Evolutionary conservation across 257 asterid species (phyloP), one percentile per base, ranked within the genome.

Genomic region (Nicotiana benthamiana): DNA sequence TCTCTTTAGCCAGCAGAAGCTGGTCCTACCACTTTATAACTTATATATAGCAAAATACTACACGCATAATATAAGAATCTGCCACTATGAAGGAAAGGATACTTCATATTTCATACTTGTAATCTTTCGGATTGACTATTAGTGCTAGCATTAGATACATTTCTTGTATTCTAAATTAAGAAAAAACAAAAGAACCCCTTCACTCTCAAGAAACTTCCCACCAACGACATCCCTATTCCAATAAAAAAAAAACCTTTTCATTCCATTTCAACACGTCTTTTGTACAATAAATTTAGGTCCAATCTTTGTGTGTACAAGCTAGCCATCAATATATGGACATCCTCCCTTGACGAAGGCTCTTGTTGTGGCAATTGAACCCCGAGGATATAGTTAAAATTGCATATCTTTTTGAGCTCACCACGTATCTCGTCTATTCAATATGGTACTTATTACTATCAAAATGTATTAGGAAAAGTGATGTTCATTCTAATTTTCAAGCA

Each of bases 141-240:
- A 13, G n/a, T 20, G 30, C 65, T 30, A 60, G 27, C 52, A 34
- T n/a, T 36, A 20, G 60, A 46, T 46, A 72, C 60, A 72, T 72
- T 40, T 72, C 78, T 24, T 24, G 16, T 70, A 43, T 72, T 15
- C 15, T 26, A 74, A 48, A 51, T 51, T 15, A 4, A 51, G 56
- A 51, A 51, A 51, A 46, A 46, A 68, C 32, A 68, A 72, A 72
- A 72, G 78, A 46, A 72, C 78, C 43, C 24, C 60, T 48, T 72
- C 40, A 46, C 4, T 62, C 82, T 51, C 78, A 52, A 68, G 82
- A 80, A 80, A 72, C 78, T 64, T 80, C 78, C 78, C 78, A 65
- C 82, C 78, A 28, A 80, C 67, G 82, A 16, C 65, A 15, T 26
- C 77, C 59, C 30, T 27, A 5, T 76, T 57, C 32, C 80, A 30